Conservation (phyloP, 2,329 filamentous ascomycete genomes). For the Colletotrichum graminicola region DNA sequence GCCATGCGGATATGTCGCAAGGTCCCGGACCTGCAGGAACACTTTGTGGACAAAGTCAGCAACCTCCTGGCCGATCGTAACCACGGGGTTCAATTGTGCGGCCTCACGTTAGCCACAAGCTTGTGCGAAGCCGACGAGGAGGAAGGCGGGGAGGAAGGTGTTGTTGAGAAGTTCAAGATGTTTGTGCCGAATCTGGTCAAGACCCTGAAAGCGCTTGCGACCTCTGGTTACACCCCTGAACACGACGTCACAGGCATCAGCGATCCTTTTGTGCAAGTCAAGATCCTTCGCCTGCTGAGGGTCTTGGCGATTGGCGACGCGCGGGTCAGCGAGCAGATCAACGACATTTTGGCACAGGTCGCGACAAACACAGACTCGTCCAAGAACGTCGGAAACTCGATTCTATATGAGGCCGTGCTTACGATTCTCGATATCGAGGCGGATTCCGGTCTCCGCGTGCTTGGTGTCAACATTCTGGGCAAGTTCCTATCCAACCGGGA, state of each 20-base stretch:
- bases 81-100: slow-evolving; percentile 93
- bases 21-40: slow-evolving; percentile 95
- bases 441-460: slow-evolving; percentile 91
- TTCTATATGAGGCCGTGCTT: slow-evolving; percentile 95
- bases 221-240: slow-evolving; percentile 96
- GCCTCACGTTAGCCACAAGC: slow-evolving; percentile 89
- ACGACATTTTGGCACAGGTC: slow-evolving; percentile 97
- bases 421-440: slow-evolving; percentile 99
- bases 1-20: slow-evolving; percentile 99
- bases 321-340: slow-evolving; percentile 94
- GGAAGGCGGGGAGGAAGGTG: slow-evolving; percentile 88
- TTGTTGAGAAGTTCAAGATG: slow-evolving; percentile 91
- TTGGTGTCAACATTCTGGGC: slow-evolving; percentile 97
- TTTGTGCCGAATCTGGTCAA: slow-evolving; percentile 88
- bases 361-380: slow-evolving; percentile 98
- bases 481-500: slow-evolving; percentile 99
- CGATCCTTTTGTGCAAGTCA: slow-evolving; percentile 97
- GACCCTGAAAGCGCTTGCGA: slow-evolving; percentile 90
- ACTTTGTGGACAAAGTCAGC: slow-evolving; percentile 95
- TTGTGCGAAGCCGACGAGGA: slow-evolving; percentile 95
- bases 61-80: slow-evolving; percentile 91
- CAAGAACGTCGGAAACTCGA: slow-evolving; percentile 98
- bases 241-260: slow-evolving; percentile 99
- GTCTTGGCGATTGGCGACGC: slow-evolving; percentile 89
- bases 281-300: slow-evolving; percentile 87